Base-by-base conservation (phyloP, 352 stramenopile genomes). In the Globisporangium mamillatum region DNA sequence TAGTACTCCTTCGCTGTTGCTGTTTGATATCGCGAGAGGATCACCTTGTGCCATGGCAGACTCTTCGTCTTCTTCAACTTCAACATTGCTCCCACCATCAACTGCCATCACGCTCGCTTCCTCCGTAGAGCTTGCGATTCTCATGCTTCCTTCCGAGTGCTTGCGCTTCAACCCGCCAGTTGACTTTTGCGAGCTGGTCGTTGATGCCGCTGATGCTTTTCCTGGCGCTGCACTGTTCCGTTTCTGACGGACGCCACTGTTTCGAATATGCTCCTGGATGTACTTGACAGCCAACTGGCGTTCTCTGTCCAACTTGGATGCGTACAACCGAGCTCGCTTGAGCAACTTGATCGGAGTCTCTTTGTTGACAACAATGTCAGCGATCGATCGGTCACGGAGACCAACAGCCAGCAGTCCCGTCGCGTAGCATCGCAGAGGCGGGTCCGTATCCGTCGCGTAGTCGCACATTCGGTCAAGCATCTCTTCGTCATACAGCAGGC, bases 331-430 rank as follows among this genome's bases (percentile, higher is more conserved):
- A 12, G 84, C 83, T 29, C 88, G 74, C 64, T 90, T 89, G 8
- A 95, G 71, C 57, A 95, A 76, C 36, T 88, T 93, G 20, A 92
- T 64, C 0, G 86, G 71, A 0, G 82, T 90, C 8, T 92, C 88
- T 25, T 87, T 88, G 74, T 95, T 95, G 32, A 95, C 88, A 32
- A 95, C 84, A 4, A 85, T 84, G 54, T 94, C 86, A 1, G 88
- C 88, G 61, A 94, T 74, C 4, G 86, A 93, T 29, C 88, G 86
- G 54, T 95, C 88, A n/a, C 88, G 76, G 0, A 95, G 66, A 7
- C 82, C 88, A 16, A 94, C 82, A 14, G 88, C 87, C 1, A 95
- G 70, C 29, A 95, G 64, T 3, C 88, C 88, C 2, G 88, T 92
- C 0, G 86, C 86, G 60, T 95, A 94, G 52, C 86, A 93, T 16